Evolutionary conservation across 805 yeast genomes (phyloP), one percentile per base, ranked within the genome.

Genomic region (Schizosaccharomyces lindneri): DNA sequence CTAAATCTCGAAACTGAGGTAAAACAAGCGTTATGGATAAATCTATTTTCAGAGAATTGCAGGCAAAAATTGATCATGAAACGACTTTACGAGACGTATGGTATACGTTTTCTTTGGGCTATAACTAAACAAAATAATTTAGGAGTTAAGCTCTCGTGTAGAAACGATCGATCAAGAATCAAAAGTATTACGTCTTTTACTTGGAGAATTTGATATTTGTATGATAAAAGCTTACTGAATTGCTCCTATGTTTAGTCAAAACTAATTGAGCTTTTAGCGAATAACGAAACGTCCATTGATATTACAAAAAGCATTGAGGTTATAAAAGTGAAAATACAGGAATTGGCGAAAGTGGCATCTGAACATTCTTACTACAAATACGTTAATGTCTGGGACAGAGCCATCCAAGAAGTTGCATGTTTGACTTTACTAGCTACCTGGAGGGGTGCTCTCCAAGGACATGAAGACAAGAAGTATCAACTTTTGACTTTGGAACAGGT

Each of bases 311-410:
- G 31, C 21, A 21, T 9, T 24, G 57, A 24, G 31, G 19, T 51
- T 29, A 51, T 51, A 7, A 51, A 51, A 60, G 55, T 11, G 21
- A 55, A 59, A 11, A 36, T 59, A 41, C 21, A 46, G 39, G 41
- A 17, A 27, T 63, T 63, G 9, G 60, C 62, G 4, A 32, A 39
- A 4, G 36, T 46, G 24, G 63, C 65, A 11, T 36, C 61, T 6
- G 39, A 63, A 32, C 55, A 61, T 39, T 62, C 64, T 31, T 61
- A 57, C 46, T 63, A 63, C 63, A 59, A 62, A 59, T 64, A 64
- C 43, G 59, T 63, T 48, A 59, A 43, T 17, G 29, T 63, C 41
- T 64, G 64, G 64, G 29, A 48, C 29, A 31, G 61, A 5, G 36
- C 61, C 3, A n/a, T 64, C n/a, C 65, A 64, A 60, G 43, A 48